Evolutionary conservation across 768 basidiomycete species (phyloP), one percentile per base, ranked within the genome.

Genomic region (Macrolepiota albuminosa): DNA sequence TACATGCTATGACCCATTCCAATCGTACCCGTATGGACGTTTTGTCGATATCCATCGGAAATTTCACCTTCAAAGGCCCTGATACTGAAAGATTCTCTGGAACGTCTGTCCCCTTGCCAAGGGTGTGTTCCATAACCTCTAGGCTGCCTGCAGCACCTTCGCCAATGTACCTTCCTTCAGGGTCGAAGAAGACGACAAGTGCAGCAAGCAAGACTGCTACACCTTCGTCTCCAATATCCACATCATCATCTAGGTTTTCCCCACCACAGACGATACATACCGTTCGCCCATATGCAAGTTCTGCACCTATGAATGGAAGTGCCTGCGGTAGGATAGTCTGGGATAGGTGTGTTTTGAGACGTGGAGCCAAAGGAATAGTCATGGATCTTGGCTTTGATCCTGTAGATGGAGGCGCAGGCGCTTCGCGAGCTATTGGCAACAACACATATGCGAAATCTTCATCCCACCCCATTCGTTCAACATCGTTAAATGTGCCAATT

Each of bases 1-100:
- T 75, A 63, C 84, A 87, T 21, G 87, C 78, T 59, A 95, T 88
- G 51, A 98, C 84, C 91, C 91, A 93, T 68, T 98, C 88, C 39
- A 98, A 76, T 18, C 93, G 81, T 13, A 77, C 86, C 11, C 84
- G 83, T 62, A 98, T 84, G 13, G 79, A 72, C 21, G 77, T 71
- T 70, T 97, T 97, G 63, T 76, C 79, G 16, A 53, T 56, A 13
- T 37, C 56, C n/a, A 42, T 33, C 18, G 58, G 59, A 13, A 61
- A 54, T 29, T 37, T 36, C 26, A 56, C 46, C 10, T 51, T 31
- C 34, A 34, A 7, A n/a, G 31, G 21, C 3, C 18, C 24, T 48
- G 56, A 29, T n/a, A n/a, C 14, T 9, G 36, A 26, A 29, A 18
- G 18, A 24, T 6, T n/a, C 6, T 18, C 6, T 7, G 29, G 8